These are phyloP conservation scores for Rossbeevera mucosa DNA, from an alignment of 768 basidiomycete species.

Conservation along the genomic window DNA sequence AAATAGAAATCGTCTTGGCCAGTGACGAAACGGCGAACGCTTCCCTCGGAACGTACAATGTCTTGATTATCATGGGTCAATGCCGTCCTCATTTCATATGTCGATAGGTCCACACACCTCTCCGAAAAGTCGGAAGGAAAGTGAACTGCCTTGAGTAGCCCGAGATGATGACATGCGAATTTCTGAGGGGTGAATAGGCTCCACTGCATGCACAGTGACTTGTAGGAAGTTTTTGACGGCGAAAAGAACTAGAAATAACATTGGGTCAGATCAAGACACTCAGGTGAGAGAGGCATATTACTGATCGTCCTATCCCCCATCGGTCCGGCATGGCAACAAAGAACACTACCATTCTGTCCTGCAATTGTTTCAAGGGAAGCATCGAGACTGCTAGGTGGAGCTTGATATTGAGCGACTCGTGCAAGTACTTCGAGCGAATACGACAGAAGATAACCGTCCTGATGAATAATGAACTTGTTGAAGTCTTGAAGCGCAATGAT, in stretches of 20 bases:
- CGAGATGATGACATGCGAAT: constrained; percentile 35
- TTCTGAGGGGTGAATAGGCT: constrained; percentile 45
- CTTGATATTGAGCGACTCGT: constrained; percentile 49
- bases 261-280: constrained; percentile 5
- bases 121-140: constrained; percentile 59
- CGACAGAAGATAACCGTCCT: constrained; percentile 51
- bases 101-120: constrained; percentile 43
- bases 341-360: constrained; percentile 47
- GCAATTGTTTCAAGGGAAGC: constrained; percentile 61
- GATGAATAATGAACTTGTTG: constrained; percentile 66
- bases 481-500: constrained; percentile 57
- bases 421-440: constrained; percentile 72
- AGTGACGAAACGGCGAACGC: constrained; percentile 57
- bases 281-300: constrained; percentile 29
- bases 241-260: constrained; percentile 53
- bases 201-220: constrained; percentile 55
- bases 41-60: constrained; percentile 68
- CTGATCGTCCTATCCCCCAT: constrained; percentile 53
- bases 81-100: background rate
- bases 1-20: constrained; percentile 59
- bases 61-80: constrained; percentile 33
- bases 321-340: constrained; percentile 57
- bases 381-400: constrained; percentile 43
- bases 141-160: constrained; percentile 16
- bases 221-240: constrained; percentile 59